These are phyloP conservation scores for Dictyostelium citrinum DNA, from an alignment of 78 protist genomes.

Conservation along the genomic window DNA sequence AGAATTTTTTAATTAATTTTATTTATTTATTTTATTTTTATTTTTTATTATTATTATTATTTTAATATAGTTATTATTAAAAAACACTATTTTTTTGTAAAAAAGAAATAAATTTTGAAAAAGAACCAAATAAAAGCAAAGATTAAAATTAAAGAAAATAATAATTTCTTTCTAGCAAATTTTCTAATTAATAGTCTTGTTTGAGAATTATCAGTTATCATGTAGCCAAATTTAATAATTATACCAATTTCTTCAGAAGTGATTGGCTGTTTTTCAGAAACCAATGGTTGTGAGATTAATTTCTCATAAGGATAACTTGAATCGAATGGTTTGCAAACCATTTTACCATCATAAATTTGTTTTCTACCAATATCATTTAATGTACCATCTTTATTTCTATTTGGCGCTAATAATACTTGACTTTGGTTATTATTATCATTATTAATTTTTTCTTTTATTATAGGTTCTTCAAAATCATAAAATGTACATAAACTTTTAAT, in stretches of 20 bases:
- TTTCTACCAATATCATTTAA: constrained; percentile 24
- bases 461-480: background rate
- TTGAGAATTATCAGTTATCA: background rate
- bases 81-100: background rate
- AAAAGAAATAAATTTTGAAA: background rate
- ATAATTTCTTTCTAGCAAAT: constrained; percentile 20
- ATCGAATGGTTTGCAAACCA: constrained; percentile 1
- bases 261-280: constrained; percentile 25
- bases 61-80: background rate
- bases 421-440: background rate
- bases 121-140: background rate
- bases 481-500: background rate
- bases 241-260: constrained; percentile 46
- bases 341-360: constrained; percentile 23
- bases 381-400: constrained; percentile 29
- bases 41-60: background rate
- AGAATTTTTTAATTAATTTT: background rate
- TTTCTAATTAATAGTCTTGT: background rate
- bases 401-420: constrained; percentile 20
- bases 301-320: background rate
- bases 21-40: background rate
- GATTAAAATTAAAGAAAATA: background rate
- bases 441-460: background rate
- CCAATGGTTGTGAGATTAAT: background rate
- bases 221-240: constrained; percentile 10